phyloP scores from a whole-genome alignment of 495 filamentous ascomycete species.

The Penicillium flavigenum region DNA sequence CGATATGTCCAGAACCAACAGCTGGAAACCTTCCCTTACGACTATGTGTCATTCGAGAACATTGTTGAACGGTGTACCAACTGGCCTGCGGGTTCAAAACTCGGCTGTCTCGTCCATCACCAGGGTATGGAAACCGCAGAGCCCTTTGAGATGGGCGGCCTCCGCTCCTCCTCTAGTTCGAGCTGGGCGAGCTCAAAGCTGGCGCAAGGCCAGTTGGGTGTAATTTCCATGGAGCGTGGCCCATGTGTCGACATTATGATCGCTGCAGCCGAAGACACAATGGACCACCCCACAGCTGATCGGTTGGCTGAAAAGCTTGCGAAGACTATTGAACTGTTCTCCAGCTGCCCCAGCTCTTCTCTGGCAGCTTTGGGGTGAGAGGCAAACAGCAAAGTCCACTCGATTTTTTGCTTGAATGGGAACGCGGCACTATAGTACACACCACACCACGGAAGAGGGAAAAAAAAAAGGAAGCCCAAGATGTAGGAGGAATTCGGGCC shows the following conservation, averaged over 20 bases:
- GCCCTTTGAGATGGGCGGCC: slow-evolving; percentile 22
- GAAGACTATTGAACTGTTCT: background rate
- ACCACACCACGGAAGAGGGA: no score
- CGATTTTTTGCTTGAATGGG: no score
- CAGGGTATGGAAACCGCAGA: slow-evolving; percentile 6
- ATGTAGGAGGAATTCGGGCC: no score
- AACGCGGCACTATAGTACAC: no score
- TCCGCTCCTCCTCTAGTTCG: slow-evolving; percentile 5
- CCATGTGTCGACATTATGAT: background rate
- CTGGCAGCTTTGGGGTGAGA: no score
- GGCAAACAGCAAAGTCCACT: no score
- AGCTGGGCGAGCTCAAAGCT: slow-evolving; percentile 12
- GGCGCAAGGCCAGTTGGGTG: slow-evolving; percentile 9
- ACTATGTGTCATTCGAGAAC: slow-evolving; percentile 45
- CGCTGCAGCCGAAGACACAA: slow-evolving; percentile 3
- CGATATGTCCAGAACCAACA: slow-evolving; percentile 47
- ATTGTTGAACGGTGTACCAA: slow-evolving; percentile 47
- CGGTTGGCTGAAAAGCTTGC: background rate
- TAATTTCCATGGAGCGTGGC: slow-evolving; percentile 11
- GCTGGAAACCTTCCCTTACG: slow-evolving; percentile 39
- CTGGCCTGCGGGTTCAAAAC: slow-evolving; percentile 33
- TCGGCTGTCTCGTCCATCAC: slow-evolving; percentile 18
- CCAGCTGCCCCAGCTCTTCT: background rate
- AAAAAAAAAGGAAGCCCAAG: no score
- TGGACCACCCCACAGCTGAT: slow-evolving; percentile 1